phyloP scores from a whole-genome alignment of 331 rosid species.

The Pyracantha coccinea region DNA sequence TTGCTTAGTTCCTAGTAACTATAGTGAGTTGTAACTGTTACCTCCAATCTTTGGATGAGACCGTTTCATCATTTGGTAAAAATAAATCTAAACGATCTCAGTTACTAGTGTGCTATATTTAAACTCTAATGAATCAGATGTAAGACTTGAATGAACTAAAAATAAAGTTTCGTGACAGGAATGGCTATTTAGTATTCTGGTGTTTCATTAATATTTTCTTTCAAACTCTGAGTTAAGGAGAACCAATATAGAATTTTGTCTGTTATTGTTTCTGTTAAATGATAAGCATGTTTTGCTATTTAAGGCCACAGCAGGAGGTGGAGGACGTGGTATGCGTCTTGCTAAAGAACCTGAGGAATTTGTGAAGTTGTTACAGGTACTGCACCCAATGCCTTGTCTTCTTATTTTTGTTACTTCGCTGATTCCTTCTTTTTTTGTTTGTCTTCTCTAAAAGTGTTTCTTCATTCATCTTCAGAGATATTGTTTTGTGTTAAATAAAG shows the following conservation, averaged over 20 bases:
- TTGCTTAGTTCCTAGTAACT: background rate
- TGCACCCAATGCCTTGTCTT: constrained; percentile 6
- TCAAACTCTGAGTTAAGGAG: background rate
- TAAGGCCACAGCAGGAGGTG: constrained; percentile 99
- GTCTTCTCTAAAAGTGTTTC: background rate
- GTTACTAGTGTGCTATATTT: background rate
- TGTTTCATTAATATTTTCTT: background rate
- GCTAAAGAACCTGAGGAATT: constrained; percentile 96
- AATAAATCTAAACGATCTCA: background rate
- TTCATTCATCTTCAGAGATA: background rate
- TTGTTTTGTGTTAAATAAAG: background rate
- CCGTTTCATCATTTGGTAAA: background rate
- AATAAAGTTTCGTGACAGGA: background rate
- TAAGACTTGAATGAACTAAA: background rate
- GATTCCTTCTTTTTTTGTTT: constrained; percentile 3
- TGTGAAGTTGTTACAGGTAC: constrained; percentile 95
- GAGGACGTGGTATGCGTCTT: constrained; percentile 99
- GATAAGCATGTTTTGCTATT: constrained; percentile 24
- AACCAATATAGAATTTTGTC: background rate
- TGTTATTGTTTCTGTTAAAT: constrained; percentile 17
- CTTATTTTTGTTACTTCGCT: background rate
- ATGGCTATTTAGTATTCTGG: background rate
- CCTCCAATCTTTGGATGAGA: background rate
- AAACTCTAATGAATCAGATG: background rate
- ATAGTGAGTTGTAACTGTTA: background rate